Evolutionary conservation across 1,284 basidiomycete genomes (phyloP).

Genomic region (Thecaphora thlaspeos): DNA sequence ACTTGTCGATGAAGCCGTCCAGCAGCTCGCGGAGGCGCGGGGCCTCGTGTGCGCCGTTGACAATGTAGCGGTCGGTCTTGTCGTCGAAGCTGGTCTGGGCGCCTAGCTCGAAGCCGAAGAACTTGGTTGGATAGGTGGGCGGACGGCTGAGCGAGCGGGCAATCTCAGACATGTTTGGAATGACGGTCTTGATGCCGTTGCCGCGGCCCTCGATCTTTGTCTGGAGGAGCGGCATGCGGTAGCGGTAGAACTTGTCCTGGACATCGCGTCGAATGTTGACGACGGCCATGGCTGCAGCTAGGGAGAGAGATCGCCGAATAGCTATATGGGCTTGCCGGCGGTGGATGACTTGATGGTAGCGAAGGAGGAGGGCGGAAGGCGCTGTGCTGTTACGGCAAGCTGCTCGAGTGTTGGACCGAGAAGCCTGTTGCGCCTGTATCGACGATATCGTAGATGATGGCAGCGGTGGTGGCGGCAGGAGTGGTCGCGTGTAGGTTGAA

Average conservation of each 20-base stretch:
- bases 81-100: constrained; percentile 96
- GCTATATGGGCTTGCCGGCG: constrained; percentile 10
- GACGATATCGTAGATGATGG: too few relatives aligned
- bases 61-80: constrained; percentile 96
- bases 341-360: too few relatives aligned
- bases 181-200: constrained; percentile 93
- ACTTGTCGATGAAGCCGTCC: constrained; percentile 91
- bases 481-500: too few relatives aligned
- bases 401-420: too few relatives aligned
- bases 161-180: constrained; percentile 91
- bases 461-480: too few relatives aligned
- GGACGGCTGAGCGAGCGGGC: constrained; percentile 92
- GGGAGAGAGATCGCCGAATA: neutral
- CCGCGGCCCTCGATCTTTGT: constrained; percentile 99
- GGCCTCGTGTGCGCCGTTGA: constrained; percentile 94
- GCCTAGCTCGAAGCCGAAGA: constrained; percentile 97
- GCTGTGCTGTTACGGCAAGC: too few relatives aligned
- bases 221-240: constrained; percentile 84
- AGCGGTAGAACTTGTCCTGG: constrained; percentile 68
- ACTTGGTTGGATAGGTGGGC: constrained; percentile 95
- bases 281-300: constrained; percentile 62
- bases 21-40: constrained; percentile 90
- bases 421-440: too few relatives aligned
- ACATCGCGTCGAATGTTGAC: constrained; percentile 99
- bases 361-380: too few relatives aligned